phyloP scores from a whole-genome alignment of 371 early-diverging fungal species.

The Mortierella sp. region DNA sequence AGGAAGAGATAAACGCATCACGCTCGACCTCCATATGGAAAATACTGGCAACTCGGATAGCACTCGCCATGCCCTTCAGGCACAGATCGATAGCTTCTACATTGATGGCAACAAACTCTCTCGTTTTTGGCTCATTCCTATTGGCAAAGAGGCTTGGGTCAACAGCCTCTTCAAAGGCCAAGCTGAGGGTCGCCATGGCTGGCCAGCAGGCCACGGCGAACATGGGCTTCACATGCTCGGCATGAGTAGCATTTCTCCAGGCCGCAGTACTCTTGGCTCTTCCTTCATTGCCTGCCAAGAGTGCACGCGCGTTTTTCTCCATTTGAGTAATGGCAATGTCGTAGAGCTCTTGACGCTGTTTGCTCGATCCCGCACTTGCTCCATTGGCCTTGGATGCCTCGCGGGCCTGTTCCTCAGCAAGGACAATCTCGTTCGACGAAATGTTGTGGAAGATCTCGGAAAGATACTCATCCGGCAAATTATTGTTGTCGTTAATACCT shows the following conservation, averaged over 20 bases:
- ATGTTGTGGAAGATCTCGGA: conserved; percentile 76
- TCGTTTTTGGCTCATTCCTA: conserved; percentile 46
- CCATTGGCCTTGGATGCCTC: conserved; percentile 54
- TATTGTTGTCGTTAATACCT: conserved; percentile 77
- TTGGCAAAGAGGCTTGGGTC: conserved; percentile 58
- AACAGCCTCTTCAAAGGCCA: conserved; percentile 74
- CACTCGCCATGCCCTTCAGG: conserved; percentile 70
- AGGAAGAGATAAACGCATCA: conserved; percentile 74
- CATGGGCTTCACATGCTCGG: conserved; percentile 79
- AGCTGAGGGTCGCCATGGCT: conserved; percentile 68
- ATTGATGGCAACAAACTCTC: conserved; percentile 54
- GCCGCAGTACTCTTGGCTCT: conserved; percentile 45
- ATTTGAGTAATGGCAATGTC: conserved; percentile 57
- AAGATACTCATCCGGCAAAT: conserved; percentile 66
- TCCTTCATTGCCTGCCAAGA: conserved; percentile 51
- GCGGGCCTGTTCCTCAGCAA: conserved; percentile 71
- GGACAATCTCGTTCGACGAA: conserved; percentile 71
- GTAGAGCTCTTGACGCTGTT: conserved; percentile 56
- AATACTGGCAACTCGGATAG: conserved; percentile 66
- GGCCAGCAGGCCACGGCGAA: conserved; percentile 80
- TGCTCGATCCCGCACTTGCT: conserved; percentile 30
- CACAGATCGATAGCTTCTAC: conserved; percentile 57
- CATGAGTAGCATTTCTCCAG: conserved; percentile 67
- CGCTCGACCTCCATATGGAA: conserved; percentile 77
- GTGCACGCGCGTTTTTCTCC: conserved; percentile 57